Evolutionary conservation across 2,329 filamentous ascomycete species (phyloP), one percentile per base, ranked within the genome.

Genomic region (Kalaharituber pfeilii): DNA sequence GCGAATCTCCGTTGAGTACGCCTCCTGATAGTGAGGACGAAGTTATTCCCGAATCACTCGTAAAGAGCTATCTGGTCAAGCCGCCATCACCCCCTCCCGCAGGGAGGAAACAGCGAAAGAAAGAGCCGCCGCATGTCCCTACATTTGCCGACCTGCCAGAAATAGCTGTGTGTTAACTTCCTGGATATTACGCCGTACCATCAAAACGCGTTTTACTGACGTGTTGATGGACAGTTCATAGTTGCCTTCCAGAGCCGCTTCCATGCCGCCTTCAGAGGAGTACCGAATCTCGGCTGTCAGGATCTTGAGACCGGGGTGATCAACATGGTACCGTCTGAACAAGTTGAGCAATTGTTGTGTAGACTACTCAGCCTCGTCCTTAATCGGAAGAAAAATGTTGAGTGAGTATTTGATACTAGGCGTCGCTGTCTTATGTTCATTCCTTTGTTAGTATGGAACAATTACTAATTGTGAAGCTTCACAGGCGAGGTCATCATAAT

Each of bases 161-260:
- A 42, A 27, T 61, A 50, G 59, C 59, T 50, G 47, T 50, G 25
- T 15, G 47, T n/a, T 22, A 27, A 15, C 8, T 13, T 22, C 9
- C 13, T 29, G 47, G 26, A 27, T 30, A 18, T 29, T 29, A 11
- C 26, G n/a, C 30, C 15, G 3, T 1, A n/a, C 22, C 3, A 15
- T 26, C 30, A 22, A 15, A 15, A 28, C 24, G 47, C 47, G 47
- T 50, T 49, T 27, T 27, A 30, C 47, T 50, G 47, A 50, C 47
- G 47, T 28, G 47, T 50, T 50, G 47, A 15, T 29, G 47, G 62
- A 58, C 64, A 95, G 86, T 95, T 98, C 71, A 85, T 98, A 69
- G 86, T 96, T 62, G 95, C 94, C 86, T 98, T 96, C 71, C 81
- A 89, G 68, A 84, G 84, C 69, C 86, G 91, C 66, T 96, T 98